Evolutionary conservation across 2,329 filamentous ascomycete genomes (phyloP), one percentile per base, ranked within the genome.

Genomic region (Ramularia collo-cygni): DNA sequence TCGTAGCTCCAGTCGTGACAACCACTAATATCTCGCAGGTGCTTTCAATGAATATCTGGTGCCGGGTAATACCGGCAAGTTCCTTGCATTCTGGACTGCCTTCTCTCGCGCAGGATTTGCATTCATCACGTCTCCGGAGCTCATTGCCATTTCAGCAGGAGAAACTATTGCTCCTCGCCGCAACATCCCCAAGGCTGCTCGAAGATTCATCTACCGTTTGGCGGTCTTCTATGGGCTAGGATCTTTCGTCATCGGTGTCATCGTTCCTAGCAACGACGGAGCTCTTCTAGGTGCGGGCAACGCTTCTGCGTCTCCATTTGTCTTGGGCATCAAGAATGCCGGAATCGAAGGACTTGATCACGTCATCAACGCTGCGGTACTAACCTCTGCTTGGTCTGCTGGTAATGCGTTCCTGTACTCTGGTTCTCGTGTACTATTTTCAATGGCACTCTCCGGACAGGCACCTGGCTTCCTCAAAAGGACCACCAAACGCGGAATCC

Each of bases 341-440:
- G 75, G 76, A 30, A 75, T 85, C 28, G 72, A 71, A 2, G 71
- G 76, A 35, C 69, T 84, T 9, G 47, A 81, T 51, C 75, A 76
- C 46, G 70, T 83, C 50, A 80, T 85, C 65, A 85, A 85, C 56
- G 79, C 72, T 16, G 77, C 75, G n/a, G 75, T 85, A 49, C 64
- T 84, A 34, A 78, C 81, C 6, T 81, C 77, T 7, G 80, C 79
- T 2, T 73, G 71, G 63, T 74, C 70, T 0, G 71, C 73, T 8
- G 74, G 70, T 28, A 77, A 77, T 54, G 67, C 70, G 1, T 74
- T 74, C 60, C 58, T 74, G 13, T 76, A 74, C 56, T 66, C 71
- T 9, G 69, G 69, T 3, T 70, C 67, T 1, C 70, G 74, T 28
- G 70, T 69, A 3, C 60, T 77, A 3, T 74, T 74, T 55, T 67